These are phyloP conservation scores for Purpureocillium takamizusanense DNA, from an alignment of 2,329 filamentous ascomycete genomes.

Conservation along the genomic window DNA sequence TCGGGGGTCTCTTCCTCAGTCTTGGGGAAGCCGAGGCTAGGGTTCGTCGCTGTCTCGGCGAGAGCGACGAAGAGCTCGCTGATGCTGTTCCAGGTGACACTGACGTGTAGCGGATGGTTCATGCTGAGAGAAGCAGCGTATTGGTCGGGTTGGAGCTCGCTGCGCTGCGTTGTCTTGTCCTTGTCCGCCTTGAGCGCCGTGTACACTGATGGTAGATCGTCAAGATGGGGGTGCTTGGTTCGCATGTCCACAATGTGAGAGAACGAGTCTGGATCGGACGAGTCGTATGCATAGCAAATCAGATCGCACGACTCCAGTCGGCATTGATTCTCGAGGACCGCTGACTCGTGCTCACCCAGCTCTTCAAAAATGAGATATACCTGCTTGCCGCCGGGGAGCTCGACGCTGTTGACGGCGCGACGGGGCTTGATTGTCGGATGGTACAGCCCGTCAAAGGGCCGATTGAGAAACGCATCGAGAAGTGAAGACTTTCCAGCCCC, in stretches of 20 bases:
- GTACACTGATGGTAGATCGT: slow-evolving; percentile 85
- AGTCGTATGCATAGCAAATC: slow-evolving; percentile 93
- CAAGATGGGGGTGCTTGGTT: slow-evolving; percentile 69
- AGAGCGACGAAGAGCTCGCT: slow-evolving; percentile 87
- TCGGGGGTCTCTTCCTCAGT: slow-evolving; percentile 79
- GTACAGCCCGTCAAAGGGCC: slow-evolving; percentile 76
- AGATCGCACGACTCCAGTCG: slow-evolving; percentile 91
- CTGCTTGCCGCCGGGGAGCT: slow-evolving; percentile 90
- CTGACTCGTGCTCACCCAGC: slow-evolving; percentile 88
- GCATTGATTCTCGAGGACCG: slow-evolving; percentile 82
- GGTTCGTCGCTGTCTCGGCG: slow-evolving; percentile 85
- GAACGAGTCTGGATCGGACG: slow-evolving; percentile 92
- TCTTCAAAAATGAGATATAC: slow-evolving; percentile 95
- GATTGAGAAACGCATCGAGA: slow-evolving; percentile 82
- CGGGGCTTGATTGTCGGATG: slow-evolving; percentile 92
- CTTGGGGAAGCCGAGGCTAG: slow-evolving; percentile 81
- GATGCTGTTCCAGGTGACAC: slow-evolving; percentile 88
- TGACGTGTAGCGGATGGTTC: slow-evolving; percentile 87
- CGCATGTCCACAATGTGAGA: slow-evolving; percentile 79
- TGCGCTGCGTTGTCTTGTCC: slow-evolving; percentile 93
- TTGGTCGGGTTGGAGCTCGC: slow-evolving; percentile 82
- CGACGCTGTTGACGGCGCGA: slow-evolving; percentile 90
- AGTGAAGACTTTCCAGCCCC: slow-evolving; percentile 86
- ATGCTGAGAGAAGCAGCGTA: slow-evolving; percentile 82
- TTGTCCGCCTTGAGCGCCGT: slow-evolving; percentile 90